Percentiles rank a stretch among this genome's conserved stretches.
Conservation (phyloP, 2,329 filamentous ascomycete genomes). For the Neurospora crassa region DNA sequence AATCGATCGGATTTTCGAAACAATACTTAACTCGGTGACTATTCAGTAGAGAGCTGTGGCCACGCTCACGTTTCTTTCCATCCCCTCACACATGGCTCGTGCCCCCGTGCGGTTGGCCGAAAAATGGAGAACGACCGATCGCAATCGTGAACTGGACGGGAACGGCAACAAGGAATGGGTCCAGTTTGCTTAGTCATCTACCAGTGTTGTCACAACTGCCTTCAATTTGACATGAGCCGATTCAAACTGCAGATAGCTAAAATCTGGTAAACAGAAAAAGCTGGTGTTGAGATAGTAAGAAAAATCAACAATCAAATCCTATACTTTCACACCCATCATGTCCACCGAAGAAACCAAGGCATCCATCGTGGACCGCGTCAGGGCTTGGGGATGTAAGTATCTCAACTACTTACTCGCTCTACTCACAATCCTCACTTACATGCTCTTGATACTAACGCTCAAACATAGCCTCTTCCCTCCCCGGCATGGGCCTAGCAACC, state of each 20-base stretch:
- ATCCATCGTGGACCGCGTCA: slow-evolving; percentile 26
- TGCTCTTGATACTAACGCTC: not conserved
- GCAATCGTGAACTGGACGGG: not conserved
- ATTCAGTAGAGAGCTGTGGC: not conserved
- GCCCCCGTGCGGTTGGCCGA: not conserved
- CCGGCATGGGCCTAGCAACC: slow-evolving; percentile 45
- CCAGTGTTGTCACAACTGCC: not conserved
- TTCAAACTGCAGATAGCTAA: not conserved
- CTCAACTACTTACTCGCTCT: not conserved
- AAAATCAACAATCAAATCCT: not conserved
- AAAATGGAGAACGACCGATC: not conserved
- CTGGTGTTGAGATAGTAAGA: not conserved
- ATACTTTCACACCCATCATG: slow-evolving; percentile 4
- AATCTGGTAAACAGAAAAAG: not conserved
- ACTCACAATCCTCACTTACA: not conserved
- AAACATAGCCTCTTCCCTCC: slow-evolving; percentile 40
- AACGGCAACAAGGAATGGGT: not conserved
- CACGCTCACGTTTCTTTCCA: not conserved
- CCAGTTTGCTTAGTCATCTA: not conserved
- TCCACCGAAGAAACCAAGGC: slow-evolving; percentile 12
- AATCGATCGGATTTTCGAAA: not conserved
- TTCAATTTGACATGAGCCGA: not conserved
- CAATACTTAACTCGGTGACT: not conserved
- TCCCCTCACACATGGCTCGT: not conserved
- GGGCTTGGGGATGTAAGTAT: slow-evolving; percentile 42